Conservation (phyloP, 768 basidiomycete genomes). For the Rhodotorula kratochvilovae region DNA sequence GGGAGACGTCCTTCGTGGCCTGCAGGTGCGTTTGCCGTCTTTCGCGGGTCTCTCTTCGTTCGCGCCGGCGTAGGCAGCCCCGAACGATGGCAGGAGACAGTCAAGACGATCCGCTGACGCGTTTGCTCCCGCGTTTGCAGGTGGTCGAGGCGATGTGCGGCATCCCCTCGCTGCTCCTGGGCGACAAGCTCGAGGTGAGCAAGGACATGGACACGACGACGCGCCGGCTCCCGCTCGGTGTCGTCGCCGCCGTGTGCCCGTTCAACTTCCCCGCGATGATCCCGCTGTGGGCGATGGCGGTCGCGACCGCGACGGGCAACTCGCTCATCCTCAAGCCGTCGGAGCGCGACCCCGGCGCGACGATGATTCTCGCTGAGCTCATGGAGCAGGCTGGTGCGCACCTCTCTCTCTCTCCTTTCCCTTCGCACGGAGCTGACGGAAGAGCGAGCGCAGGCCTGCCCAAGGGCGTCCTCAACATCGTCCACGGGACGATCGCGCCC, state of each 20-base stretch:
- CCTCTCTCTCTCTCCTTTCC: not conserved
- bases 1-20: slow-evolving; percentile 85
- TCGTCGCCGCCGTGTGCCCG: slow-evolving; percentile 66
- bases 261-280: slow-evolving; percentile 66
- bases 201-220: slow-evolving; percentile 91
- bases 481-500: slow-evolving; percentile 82
- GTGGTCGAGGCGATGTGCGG: slow-evolving; percentile 59
- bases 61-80: slow-evolving; percentile 79
- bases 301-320: slow-evolving; percentile 85
- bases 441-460: slow-evolving; percentile 40
- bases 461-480: slow-evolving; percentile 79
- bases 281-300: slow-evolving; percentile 81
- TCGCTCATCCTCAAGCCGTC: slow-evolving; percentile 92
- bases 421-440: not conserved
- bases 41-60: slow-evolving; percentile 48
- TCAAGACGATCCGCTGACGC: too few species aligned
- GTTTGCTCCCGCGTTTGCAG: slow-evolving; percentile 51
- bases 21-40: slow-evolving; percentile 45
- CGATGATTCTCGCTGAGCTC: slow-evolving; percentile 95
- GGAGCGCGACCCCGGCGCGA: slow-evolving; percentile 92
- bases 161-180: slow-evolving; percentile 77
- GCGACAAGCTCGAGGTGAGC: slow-evolving; percentile 85
- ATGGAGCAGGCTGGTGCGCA: slow-evolving; percentile 66
- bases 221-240: slow-evolving; percentile 76
- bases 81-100: too few species aligned